Conservation (phyloP, 2,329 filamentous ascomycete genomes). For the Fusarium anguioides region DNA sequence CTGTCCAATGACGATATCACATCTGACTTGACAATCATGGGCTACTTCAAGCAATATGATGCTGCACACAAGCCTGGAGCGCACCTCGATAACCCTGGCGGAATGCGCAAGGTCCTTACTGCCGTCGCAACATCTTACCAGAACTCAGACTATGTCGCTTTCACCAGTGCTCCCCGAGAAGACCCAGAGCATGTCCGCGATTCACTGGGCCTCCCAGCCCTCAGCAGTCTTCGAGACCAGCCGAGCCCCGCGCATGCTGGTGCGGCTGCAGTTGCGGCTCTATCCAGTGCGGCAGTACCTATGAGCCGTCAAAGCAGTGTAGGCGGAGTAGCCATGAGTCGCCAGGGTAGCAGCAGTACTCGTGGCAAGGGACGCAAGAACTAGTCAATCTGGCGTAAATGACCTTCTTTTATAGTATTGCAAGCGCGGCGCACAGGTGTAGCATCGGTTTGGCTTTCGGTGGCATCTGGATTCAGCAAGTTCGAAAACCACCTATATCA, state of each 20-base stretch:
- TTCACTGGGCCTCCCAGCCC: constrained; percentile 59
- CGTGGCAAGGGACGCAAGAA: constrained; percentile 59
- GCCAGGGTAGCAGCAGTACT: constrained; percentile 63
- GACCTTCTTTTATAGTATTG: constrained; percentile 44
- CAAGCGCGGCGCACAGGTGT: constrained; percentile 46
- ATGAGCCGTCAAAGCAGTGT: constrained; percentile 69
- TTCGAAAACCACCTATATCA: constrained; percentile 12
- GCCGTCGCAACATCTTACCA: constrained; percentile 62
- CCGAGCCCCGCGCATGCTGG: constrained; percentile 44
- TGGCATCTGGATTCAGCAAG: constrained; percentile 18
- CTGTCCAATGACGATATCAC: constrained; percentile 63
- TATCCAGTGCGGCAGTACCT: constrained; percentile 54
- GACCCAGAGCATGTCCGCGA: constrained; percentile 63
- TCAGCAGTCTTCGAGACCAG: constrained; percentile 58
- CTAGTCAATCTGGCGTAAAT: constrained; percentile 29
- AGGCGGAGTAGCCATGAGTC: constrained; percentile 67
- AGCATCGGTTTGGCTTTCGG: constrained; percentile 31
- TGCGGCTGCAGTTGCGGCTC: constrained; percentile 38
- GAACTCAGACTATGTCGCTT: constrained; percentile 61
- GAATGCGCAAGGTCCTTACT: constrained; percentile 67
- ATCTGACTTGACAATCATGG: constrained; percentile 68
- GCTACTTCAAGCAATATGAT: constrained; percentile 67
- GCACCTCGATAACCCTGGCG: constrained; percentile 65
- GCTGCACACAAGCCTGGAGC: constrained; percentile 63
- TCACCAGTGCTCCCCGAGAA: constrained; percentile 57